Conservation (phyloP, 768 basidiomycete species). For the Termitomyces heimii region DNA sequence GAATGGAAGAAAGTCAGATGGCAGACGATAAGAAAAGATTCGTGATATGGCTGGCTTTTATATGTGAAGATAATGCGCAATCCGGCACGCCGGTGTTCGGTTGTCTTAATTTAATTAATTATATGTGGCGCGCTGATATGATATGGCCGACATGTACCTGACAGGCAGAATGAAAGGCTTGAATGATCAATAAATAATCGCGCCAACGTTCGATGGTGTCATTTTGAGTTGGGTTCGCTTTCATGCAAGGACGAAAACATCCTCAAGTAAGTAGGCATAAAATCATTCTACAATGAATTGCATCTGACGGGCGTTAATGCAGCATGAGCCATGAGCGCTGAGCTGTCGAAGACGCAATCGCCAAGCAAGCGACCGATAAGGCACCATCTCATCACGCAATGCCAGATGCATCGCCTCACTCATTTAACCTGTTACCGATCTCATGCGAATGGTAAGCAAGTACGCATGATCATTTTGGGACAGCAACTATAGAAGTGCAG, state of each 20-base stretch:
- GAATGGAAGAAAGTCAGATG: background rate
- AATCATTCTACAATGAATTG: background rate
- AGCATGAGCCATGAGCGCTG: no score
- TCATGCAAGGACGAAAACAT: background rate
- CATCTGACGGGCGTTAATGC: background rate
- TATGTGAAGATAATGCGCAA: background rate
- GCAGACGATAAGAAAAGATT: background rate
- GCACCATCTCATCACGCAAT: background rate
- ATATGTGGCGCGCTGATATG: constrained; percentile 8
- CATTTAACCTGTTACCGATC: background rate
- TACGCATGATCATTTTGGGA: background rate
- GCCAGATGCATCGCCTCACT: background rate
- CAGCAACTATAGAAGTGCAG: background rate
- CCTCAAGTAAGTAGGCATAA: background rate
- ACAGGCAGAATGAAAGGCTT: constrained; percentile 4
- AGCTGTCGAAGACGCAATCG: background rate
- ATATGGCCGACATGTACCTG: constrained; percentile 1
- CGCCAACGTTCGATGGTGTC: background rate
- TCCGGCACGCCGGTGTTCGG: background rate
- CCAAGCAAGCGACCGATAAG: background rate
- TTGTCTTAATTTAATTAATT: background rate
- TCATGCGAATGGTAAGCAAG: background rate
- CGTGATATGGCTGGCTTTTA: background rate
- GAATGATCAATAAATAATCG: background rate
- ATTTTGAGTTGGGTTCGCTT: background rate